These are phyloP conservation scores for Macrolepiota fuliginosa DNA, from an alignment of 768 basidiomycete genomes.

Conservation along the genomic window DNA sequence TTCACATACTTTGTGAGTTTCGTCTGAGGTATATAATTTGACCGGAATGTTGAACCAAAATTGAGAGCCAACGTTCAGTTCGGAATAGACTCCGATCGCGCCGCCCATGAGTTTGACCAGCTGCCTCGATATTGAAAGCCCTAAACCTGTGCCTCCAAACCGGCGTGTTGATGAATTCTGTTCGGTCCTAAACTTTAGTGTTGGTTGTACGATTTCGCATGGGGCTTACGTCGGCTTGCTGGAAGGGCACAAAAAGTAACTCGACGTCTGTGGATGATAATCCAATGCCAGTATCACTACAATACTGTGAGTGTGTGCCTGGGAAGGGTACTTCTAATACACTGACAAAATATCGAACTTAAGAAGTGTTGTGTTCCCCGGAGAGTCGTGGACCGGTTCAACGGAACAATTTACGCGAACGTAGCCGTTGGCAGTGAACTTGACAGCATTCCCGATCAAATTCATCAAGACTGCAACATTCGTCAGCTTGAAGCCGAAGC, in stretches of 20 bases:
- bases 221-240: slow-evolving; percentile 59
- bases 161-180: slow-evolving; percentile 70
- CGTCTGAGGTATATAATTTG: slow-evolving; percentile 51
- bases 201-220: not conserved
- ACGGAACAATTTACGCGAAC: slow-evolving; percentile 62
- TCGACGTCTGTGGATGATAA: slow-evolving; percentile 65
- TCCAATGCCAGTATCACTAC: slow-evolving; percentile 72
- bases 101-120: slow-evolving; percentile 78
- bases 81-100: slow-evolving; percentile 66
- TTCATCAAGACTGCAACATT: slow-evolving; percentile 63
- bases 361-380: slow-evolving; percentile 45
- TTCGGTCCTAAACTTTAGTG: not conserved
- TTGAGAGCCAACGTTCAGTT: slow-evolving; percentile 58
- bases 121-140: slow-evolving; percentile 71
- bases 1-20: slow-evolving; percentile 50
- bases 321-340: not conserved
- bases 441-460: slow-evolving; percentile 73
- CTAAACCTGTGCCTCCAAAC: slow-evolving; percentile 78
- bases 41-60: slow-evolving; percentile 79
- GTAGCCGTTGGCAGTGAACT: slow-evolving; percentile 64
- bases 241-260: slow-evolving; percentile 70
- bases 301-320: not conserved
- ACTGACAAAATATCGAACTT: slow-evolving; percentile 67
- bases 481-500: not conserved
- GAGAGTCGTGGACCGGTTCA: slow-evolving; percentile 32